Evolutionary conservation across 1,139 yeast species (phyloP).

Genomic region (Suzukiozyma palmioleophila): DNA sequence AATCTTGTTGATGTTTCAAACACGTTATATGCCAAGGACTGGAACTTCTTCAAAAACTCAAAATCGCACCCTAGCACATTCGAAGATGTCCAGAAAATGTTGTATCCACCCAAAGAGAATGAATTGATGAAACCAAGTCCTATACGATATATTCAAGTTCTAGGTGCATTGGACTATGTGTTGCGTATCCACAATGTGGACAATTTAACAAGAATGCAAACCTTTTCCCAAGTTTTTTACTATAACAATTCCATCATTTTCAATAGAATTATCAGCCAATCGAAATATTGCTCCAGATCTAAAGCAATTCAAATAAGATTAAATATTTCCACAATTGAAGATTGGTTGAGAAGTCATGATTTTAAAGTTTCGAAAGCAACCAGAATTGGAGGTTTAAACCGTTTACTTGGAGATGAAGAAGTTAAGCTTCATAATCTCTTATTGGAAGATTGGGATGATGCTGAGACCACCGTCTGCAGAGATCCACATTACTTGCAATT

Average conservation of each 20-base stretch:
- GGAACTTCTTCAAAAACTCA: slow-evolving; percentile 67
- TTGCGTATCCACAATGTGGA: slow-evolving; percentile 79
- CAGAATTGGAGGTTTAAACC: slow-evolving; percentile 20
- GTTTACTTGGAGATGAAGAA: slow-evolving; percentile 15
- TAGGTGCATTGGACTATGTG: slow-evolving; percentile 85
- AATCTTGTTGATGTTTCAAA: slow-evolving; percentile 63
- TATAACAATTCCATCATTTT: slow-evolving; percentile 73
- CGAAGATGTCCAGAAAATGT: slow-evolving; percentile 64
- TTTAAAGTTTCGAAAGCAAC: slow-evolving; percentile 49
- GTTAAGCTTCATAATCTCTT: slow-evolving; percentile 21
- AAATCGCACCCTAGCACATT: slow-evolving; percentile 44
- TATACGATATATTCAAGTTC: slow-evolving; percentile 72
- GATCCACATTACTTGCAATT: slow-evolving; percentile 36
- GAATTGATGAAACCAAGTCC: slow-evolving; percentile 83
- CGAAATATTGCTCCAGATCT: slow-evolving; percentile 69
- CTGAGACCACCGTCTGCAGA: slow-evolving; percentile 7
- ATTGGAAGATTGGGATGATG: slow-evolving; percentile 12
- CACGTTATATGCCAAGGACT: slow-evolving; percentile 62
- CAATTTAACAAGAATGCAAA: slow-evolving; percentile 68
- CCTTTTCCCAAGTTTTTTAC: slow-evolving; percentile 73
- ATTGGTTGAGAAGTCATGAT: slow-evolving; percentile 86
- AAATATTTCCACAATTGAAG: slow-evolving; percentile 81
- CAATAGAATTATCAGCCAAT: slow-evolving; percentile 63
- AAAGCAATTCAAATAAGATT: slow-evolving; percentile 87
- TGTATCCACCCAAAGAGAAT: slow-evolving; percentile 64